These are phyloP conservation scores for Dioszegia aurantiaca DNA, from an alignment of 768 basidiomycete species.

Conservation along the genomic window DNA sequence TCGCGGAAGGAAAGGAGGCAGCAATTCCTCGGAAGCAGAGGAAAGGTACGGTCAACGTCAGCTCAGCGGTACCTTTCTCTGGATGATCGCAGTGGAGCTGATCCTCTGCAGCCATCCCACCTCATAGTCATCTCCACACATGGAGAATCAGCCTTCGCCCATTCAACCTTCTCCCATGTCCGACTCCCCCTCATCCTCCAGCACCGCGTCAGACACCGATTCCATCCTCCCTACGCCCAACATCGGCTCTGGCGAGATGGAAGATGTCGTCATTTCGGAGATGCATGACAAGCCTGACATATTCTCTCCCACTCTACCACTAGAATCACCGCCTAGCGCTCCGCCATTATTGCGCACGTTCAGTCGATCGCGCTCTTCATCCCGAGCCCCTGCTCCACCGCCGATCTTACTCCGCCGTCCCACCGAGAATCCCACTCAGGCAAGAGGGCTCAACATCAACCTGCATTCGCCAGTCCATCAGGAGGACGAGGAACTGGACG, in stretches of 20 bases:
- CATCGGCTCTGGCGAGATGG: not conserved
- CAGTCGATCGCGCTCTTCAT: slow-evolving; percentile 7
- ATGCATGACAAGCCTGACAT: slow-evolving; percentile 1
- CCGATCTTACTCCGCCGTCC: slow-evolving; percentile 36
- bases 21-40: too few species aligned
- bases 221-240: not conserved
- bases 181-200: too few species aligned
- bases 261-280: too few species aligned
- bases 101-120: too few species aligned
- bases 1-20: too few species aligned
- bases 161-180: not conserved
- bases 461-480: not conserved
- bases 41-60: too few species aligned
- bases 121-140: too few species aligned
- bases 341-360: not conserved
- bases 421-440: slow-evolving; percentile 18
- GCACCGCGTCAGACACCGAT: not conserved
- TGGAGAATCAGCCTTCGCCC: not conserved
- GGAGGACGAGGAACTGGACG: slow-evolving; percentile 12
- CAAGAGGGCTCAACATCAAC: slow-evolving; percentile 12
- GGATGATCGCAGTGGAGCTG: too few species aligned
- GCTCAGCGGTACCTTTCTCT: too few species aligned
- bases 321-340: not conserved
- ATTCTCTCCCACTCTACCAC: slow-evolving; percentile 2
- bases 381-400: slow-evolving; percentile 34